Evolutionary conservation across 2,329 filamentous ascomycete species (phyloP).

Genomic region (Endocalyx cinctus): DNA sequence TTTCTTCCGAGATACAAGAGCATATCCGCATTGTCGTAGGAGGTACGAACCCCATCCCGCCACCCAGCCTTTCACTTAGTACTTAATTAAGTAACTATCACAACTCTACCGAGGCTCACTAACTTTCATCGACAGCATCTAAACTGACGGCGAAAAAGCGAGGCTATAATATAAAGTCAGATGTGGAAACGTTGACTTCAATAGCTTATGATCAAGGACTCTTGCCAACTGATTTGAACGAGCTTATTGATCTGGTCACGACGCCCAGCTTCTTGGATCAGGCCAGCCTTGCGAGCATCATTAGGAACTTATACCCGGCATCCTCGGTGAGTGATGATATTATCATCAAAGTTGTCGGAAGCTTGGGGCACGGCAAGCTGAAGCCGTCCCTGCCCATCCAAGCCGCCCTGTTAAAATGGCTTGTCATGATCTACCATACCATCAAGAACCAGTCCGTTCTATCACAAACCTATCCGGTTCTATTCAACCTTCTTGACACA

Average conservation of each 20-base stretch:
- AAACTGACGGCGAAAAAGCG: constrained; percentile 63
- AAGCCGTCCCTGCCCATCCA: constrained; percentile 72
- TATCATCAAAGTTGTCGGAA: constrained; percentile 63
- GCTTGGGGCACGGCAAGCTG: constrained; percentile 70
- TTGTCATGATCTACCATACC: constrained; percentile 70
- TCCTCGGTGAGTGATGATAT: constrained; percentile 55
- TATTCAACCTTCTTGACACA: constrained; percentile 81
- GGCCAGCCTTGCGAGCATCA: constrained; percentile 61
- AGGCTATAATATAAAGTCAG: constrained; percentile 54
- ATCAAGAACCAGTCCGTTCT: constrained; percentile 60
- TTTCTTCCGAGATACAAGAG: no score
- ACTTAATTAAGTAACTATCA: no score
- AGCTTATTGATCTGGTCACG: constrained; percentile 63
- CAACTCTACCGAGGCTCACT: constrained; percentile 2
- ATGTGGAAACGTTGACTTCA: constrained; percentile 58
- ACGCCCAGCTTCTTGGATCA: constrained; percentile 69
- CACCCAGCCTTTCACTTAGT: background rate
- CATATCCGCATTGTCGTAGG: constrained; percentile 15
- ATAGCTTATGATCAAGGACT: constrained; percentile 66
- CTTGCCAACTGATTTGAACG: constrained; percentile 52
- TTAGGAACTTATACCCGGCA: constrained; percentile 74
- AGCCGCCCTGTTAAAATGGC: constrained; percentile 68
- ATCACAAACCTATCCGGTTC: constrained; percentile 65
- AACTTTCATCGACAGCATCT: constrained; percentile 40
- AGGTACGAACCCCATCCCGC: no score